phyloP scores from a whole-genome alignment of 2,329 filamentous ascomycete genomes.

The Diaporthe velutina region DNA sequence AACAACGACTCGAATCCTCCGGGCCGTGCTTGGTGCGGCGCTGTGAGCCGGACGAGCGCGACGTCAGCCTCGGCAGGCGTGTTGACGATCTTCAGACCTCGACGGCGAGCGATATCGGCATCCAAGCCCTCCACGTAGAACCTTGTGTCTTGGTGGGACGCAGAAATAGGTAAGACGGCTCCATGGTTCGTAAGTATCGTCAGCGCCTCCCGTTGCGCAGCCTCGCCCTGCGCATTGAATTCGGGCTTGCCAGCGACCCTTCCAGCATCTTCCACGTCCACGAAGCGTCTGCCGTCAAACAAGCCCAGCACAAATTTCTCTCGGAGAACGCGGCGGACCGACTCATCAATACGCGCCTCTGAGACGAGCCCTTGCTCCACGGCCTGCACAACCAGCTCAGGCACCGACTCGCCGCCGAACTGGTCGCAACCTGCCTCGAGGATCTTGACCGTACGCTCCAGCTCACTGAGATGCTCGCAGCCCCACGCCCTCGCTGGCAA shows the following conservation, averaged over 20 bases:
- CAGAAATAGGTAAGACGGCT: slow-evolving; percentile 4
- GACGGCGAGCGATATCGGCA: slow-evolving; percentile 28
- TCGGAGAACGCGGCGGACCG: slow-evolving; percentile 58
- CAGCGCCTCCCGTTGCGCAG: slow-evolving; percentile 49
- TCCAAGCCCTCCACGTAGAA: slow-evolving; percentile 45
- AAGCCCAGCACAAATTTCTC: slow-evolving; percentile 66
- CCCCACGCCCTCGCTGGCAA: slow-evolving; percentile 65
- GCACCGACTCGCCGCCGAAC: slow-evolving; percentile 62
- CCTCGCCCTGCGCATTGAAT: slow-evolving; percentile 53
- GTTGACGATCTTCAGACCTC: slow-evolving; percentile 50
- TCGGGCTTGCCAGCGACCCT: slow-evolving; percentile 58
- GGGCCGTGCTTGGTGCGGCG: slow-evolving; percentile 55
- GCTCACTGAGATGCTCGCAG: slow-evolving; percentile 57
- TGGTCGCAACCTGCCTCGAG: slow-evolving; percentile 66
- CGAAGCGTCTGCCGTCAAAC: slow-evolving; percentile 65
- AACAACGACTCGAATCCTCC: slow-evolving; percentile 56
- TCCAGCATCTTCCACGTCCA: slow-evolving; percentile 57
- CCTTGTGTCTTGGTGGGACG: neutral
- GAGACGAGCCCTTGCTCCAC: slow-evolving; percentile 55
- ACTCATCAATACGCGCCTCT: slow-evolving; percentile 59
- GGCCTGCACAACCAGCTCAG: slow-evolving; percentile 62
- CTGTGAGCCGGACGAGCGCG: slow-evolving; percentile 54
- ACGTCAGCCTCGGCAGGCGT: slow-evolving; percentile 55
- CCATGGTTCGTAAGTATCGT: slow-evolving; percentile 44
- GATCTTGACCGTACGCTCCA: slow-evolving; percentile 57